Base-by-base conservation (phyloP, 495 filamentous ascomycete genomes). In the Penicillium argentinense region DNA sequence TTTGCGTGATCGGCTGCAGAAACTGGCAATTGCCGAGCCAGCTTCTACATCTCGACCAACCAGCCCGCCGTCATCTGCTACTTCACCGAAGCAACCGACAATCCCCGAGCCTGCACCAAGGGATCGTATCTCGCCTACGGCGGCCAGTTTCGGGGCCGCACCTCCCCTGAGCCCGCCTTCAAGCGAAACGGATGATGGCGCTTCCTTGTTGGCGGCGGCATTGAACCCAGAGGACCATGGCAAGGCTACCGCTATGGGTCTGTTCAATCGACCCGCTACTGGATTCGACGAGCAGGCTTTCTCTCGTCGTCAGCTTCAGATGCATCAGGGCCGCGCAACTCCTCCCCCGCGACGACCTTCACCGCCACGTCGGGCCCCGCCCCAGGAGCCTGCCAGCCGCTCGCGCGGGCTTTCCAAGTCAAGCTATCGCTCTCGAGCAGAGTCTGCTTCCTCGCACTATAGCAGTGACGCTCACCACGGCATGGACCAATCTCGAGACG, bases 281-380 rank as follows among this genome's bases (percentile, higher is more conserved):
- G 73, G 78, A 7, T 96, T 91, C 42, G 87, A 93, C 54, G 91
- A 96, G 55, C 81, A 86, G 27, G 87, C 88, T 54, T 96, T 91
- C 47, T 80, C 85, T 7, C 84, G 91, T 54, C 83, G 91, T 24
- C 88, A 95, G 53, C 63, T 87, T 24, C 84, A 86, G 57, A 77
- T 93, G 67, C 87, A 89, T 42, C 80, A 87, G 59, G 86, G 84
- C 17, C 75, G 66, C 59, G 80, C 65, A 50, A 76, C 64, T 1
- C 69, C 63, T 26, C 63, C 59, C 24, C 68, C 55, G 53, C 64
- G 19, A 56, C 73, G 61, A 13, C 56, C 53, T 4, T 68, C 69
- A 2, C 65, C 66, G 27, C 59, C 71, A 1, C 54, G 54, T n/a
- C 61, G 60, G 24, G 38, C 61, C 25, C 56, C 66, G 2, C 65